Percentiles rank a stretch among this genome's conserved stretches.
phyloP scores from a whole-genome alignment of 371 early-diverging fungal species.

The Batkoa obscura region DNA sequence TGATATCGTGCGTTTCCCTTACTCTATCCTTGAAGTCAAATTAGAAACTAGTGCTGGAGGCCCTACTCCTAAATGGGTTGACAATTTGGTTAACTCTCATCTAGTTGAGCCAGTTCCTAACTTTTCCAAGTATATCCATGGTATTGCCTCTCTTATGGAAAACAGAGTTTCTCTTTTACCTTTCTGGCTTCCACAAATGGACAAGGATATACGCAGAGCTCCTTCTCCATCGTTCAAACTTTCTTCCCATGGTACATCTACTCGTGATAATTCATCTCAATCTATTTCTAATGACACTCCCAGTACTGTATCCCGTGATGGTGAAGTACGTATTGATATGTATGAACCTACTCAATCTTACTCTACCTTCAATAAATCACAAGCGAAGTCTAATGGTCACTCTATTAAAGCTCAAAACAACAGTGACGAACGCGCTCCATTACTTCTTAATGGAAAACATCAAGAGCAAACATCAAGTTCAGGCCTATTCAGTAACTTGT shows the following conservation, averaged over 20 bases:
- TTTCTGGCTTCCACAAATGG: constrained; percentile 97
- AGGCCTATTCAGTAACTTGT: not conserved
- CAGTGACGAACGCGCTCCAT: not conserved
- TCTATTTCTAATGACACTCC: not conserved
- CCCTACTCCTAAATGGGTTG: constrained; percentile 81
- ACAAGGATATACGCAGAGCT: constrained; percentile 69
- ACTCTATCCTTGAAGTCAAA: constrained; percentile 96
- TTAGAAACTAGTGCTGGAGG: constrained; percentile 69
- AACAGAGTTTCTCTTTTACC: constrained; percentile 76
- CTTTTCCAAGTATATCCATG: constrained; percentile 97
- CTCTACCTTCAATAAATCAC: not conserved
- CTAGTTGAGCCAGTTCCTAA: constrained; percentile 94
- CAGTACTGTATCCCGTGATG: not conserved
- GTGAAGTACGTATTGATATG: not conserved
- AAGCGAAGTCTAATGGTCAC: not conserved
- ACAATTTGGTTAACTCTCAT: constrained; percentile 63
- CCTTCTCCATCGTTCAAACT: constrained; percentile 18
- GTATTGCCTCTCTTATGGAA: constrained; percentile 74
- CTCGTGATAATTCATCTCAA: not conserved
- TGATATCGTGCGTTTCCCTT: constrained; percentile 85
- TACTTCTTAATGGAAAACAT: not conserved
- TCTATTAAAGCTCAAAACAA: not conserved
- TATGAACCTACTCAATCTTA: not conserved
- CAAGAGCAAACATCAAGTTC: not conserved
- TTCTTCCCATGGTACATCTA: not conserved